Percentiles rank a stretch among this genome's conserved stretches.
Evolutionary conservation across 2,329 filamentous ascomycete species (phyloP).

Genomic region (Neonectria neomacrospora): DNA sequence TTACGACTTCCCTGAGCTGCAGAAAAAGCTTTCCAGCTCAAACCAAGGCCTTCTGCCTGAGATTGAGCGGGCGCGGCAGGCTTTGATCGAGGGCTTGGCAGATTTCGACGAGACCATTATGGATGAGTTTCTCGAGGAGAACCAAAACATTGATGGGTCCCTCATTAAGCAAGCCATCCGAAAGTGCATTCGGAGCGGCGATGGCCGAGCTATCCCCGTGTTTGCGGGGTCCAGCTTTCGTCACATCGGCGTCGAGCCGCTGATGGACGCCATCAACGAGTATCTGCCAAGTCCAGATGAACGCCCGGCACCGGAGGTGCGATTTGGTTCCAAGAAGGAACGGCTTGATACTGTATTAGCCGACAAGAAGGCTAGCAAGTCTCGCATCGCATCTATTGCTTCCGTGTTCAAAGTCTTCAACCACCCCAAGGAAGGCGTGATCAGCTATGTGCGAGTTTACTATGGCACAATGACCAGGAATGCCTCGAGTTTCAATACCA

Average conservation of each 20-base stretch:
- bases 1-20: slow-evolving; percentile 45
- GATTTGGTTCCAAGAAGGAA: slow-evolving; percentile 66
- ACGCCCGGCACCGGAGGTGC: slow-evolving; percentile 81
- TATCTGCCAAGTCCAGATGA: slow-evolving; percentile 87
- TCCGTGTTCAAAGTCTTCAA: slow-evolving; percentile 96
- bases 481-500: slow-evolving; percentile 85
- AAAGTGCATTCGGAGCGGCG: slow-evolving; percentile 72
- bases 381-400: slow-evolving; percentile 60
- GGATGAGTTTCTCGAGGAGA: slow-evolving; percentile 82
- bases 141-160: slow-evolving; percentile 76
- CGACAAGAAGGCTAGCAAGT: slow-evolving; percentile 50
- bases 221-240: slow-evolving; percentile 93
- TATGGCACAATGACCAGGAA: slow-evolving; percentile 82
- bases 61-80: slow-evolving; percentile 78
- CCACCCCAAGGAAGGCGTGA: slow-evolving; percentile 83
- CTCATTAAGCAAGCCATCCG: slow-evolving; percentile 80
- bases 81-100: slow-evolving; percentile 84
- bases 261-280: slow-evolving; percentile 89
- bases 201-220: slow-evolving; percentile 82
- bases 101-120: slow-evolving; percentile 90
- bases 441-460: slow-evolving; percentile 94
- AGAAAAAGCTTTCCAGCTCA: slow-evolving; percentile 54
- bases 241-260: slow-evolving; percentile 92
- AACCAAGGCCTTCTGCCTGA: slow-evolving; percentile 71
- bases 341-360: slow-evolving; percentile 53